phyloP scores from a whole-genome alignment of 768 basidiomycete genomes.

The Paxillus involutus region DNA sequence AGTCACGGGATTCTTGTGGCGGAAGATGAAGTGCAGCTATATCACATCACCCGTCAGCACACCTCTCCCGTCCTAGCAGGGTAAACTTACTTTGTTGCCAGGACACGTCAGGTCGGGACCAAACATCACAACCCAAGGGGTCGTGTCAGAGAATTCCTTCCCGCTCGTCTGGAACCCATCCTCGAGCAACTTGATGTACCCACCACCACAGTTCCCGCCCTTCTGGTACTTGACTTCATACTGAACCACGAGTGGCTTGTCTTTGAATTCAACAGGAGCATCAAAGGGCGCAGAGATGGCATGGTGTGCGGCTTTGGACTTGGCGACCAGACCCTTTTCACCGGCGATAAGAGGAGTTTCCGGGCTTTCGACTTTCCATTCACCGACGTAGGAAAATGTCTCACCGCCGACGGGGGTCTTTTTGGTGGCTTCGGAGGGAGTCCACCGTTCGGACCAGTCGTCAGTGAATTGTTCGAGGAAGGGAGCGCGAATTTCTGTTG shows the following conservation, averaged over 20 bases:
- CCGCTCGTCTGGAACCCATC: constrained; percentile 92
- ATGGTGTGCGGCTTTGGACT: constrained; percentile 97
- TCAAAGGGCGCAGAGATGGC: constrained; percentile 95
- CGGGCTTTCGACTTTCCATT: constrained; percentile 95
- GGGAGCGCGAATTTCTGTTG: constrained; percentile 76
- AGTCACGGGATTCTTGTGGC: constrained; percentile 90
- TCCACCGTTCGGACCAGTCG: constrained; percentile 91
- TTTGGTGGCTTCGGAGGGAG: constrained; percentile 95
- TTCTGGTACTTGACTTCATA: constrained; percentile 99
- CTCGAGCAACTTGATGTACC: constrained; percentile 94
- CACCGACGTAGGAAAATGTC: constrained; percentile 95
- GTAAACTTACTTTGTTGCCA: constrained; percentile 72
- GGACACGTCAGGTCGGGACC: constrained; percentile 95
- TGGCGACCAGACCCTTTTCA: constrained; percentile 91
- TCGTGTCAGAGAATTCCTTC: constrained; percentile 92
- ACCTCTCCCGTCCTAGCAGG: neutral
- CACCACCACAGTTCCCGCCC: constrained; percentile 98
- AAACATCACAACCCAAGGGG: constrained; percentile 96
- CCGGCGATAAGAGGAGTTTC: constrained; percentile 72
- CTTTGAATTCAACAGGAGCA: constrained; percentile 73
- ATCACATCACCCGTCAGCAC: constrained; percentile 2
- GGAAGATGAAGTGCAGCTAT: constrained; percentile 99
- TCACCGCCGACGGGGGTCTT: constrained; percentile 95
- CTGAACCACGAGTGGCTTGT: constrained; percentile 89
- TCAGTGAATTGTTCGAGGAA: constrained; percentile 97